phyloP scores from a whole-genome alignment of 1,284 basidiomycete genomes.

The Ustilago nuda region DNA sequence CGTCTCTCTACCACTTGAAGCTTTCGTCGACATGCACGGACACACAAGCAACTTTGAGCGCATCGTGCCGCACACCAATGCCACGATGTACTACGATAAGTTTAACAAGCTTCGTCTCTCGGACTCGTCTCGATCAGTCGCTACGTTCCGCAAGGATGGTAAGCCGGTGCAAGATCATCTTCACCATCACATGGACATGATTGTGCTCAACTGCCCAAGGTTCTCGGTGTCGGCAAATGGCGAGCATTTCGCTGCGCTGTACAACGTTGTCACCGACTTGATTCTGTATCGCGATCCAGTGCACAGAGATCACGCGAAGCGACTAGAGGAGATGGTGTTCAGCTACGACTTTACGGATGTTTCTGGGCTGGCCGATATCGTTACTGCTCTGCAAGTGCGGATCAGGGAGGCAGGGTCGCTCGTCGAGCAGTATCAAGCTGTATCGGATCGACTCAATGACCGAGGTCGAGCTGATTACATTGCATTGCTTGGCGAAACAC shows the following conservation, averaged over 20 bases:
- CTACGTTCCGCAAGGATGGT: slow-evolving; percentile 55
- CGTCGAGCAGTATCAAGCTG: slow-evolving; percentile 61
- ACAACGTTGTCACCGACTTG: slow-evolving; percentile 87
- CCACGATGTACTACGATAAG: slow-evolving; percentile 88
- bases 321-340: slow-evolving; percentile 81
- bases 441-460: slow-evolving; percentile 70
- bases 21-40: slow-evolving; percentile 69
- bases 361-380: slow-evolving; percentile 76
- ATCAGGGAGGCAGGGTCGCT: slow-evolving; percentile 73
- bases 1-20: slow-evolving; percentile 84
- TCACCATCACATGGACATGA: slow-evolving; percentile 84
- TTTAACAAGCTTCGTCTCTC: slow-evolving; percentile 80
- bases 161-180: slow-evolving; percentile 75
- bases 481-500: slow-evolving; percentile 78
- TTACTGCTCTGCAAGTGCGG: slow-evolving; percentile 80
- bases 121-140: slow-evolving; percentile 76
- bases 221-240: slow-evolving; percentile 84
- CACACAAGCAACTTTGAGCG: slow-evolving; percentile 74
- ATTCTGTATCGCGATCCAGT: slow-evolving; percentile 85
- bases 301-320: slow-evolving; percentile 62
- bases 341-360: slow-evolving; percentile 91
- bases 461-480: slow-evolving; percentile 75
- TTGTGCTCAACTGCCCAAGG: slow-evolving; percentile 82
- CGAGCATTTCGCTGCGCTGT: slow-evolving; percentile 86
- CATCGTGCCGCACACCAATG: slow-evolving; percentile 88